Base-by-base conservation (phyloP, 169 alveolate species). In the Miamiensis avidus region DNA sequence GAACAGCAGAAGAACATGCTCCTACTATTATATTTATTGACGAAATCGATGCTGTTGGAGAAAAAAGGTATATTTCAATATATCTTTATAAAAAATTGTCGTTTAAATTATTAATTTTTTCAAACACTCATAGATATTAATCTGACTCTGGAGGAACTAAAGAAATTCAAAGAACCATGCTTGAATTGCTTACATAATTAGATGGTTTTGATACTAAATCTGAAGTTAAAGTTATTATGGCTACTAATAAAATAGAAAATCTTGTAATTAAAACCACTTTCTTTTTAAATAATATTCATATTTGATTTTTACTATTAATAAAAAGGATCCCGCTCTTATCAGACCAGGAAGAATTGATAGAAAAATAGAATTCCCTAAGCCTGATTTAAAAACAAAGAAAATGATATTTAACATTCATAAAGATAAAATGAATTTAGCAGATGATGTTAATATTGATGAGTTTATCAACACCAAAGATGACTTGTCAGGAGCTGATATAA, bases 311-410 rank as follows among this genome's bases (percentile, higher is more conserved):
- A 49, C 4, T 11, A 49, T 49, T 49, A 49, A 49, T 49, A 11
- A 49, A 4, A 11, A 49, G 69, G 99, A 99, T 87, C 99, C 99
- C 25, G 99, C 99, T 30, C 94, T 99, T 85, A 98, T 99, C 74
- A 94, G 99, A 76, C 99, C 99, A 0, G 99, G 99, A 65, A 96
- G 99, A 86, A 99, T 99, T 87, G 99, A 99, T 93, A 97, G 99
- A 84, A 99, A 99, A 95, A 99, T 99, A 65, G 99, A 99, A 88
- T 96, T 99, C 87, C 99, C 99, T 26, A 93, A 96, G 65, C 99
- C 99, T 25, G 99, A 99, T 89, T 95, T 96, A 73, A 97, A 97
- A 93, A 98, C 99, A 69, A 98, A 98, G 95, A 94, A 99, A 89
- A 98, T 98, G 84, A 98, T 98, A 74, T 99, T 99, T 93, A 95